phyloP scores from a whole-genome alignment of 331 rosid genomes.

The Saraca asoca region DNA sequence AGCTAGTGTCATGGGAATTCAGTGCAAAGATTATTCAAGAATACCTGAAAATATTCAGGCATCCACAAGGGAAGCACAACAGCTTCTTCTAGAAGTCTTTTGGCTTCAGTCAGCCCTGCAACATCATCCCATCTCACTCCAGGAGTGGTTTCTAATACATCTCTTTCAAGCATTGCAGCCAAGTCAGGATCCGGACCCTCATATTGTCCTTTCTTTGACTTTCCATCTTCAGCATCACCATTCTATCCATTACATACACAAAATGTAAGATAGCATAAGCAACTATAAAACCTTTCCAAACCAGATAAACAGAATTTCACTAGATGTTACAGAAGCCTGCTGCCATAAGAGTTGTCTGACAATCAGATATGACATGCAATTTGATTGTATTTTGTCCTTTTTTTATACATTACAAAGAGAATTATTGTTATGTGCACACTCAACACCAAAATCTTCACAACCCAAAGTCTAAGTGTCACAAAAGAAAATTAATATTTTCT shows the following conservation, averaged over 20 bases:
- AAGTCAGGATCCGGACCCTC: conserved; percentile 98
- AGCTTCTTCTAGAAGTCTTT: conserved; percentile 96
- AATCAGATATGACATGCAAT: background rate
- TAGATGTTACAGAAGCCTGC: background rate
- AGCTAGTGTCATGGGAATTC: background rate
- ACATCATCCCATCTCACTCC: conserved; percentile 99
- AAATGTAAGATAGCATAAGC: conserved; percentile 2
- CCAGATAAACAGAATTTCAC: background rate
- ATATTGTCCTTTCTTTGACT: conserved; percentile 68
- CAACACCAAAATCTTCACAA: background rate
- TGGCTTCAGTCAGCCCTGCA: conserved; percentile 91
- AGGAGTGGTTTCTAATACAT: conserved; percentile 88
- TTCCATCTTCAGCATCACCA: conserved; percentile 87
- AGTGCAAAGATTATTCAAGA: conserved; percentile 28
- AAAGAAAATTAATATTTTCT: background rate
- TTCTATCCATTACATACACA: conserved; percentile 48
- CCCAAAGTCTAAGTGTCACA: background rate
- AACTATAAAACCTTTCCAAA: conserved; percentile 17
- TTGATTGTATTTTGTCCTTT: background rate
- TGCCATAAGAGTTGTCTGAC: background rate
- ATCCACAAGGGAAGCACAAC: conserved; percentile 98
- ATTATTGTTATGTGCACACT: too few species aligned
- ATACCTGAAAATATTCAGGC: conserved; percentile 98
- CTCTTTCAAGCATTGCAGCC: conserved; percentile 99
- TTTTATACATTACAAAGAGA: too few species aligned